Conservation (phyloP, 129 eudicot species). For the Centrapalus pauciflorus region DNA sequence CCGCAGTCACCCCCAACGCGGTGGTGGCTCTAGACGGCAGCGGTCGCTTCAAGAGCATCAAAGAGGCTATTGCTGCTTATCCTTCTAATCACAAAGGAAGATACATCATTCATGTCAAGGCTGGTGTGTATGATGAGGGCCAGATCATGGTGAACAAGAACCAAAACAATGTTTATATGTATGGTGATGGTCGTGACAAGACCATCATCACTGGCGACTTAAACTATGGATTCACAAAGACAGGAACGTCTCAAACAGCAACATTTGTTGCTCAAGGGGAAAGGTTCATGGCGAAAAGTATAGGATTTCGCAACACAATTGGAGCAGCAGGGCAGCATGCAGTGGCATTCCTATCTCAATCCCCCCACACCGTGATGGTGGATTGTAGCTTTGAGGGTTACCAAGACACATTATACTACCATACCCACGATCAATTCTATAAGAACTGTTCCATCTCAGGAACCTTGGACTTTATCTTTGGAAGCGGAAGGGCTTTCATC, state of each 20-base stretch:
- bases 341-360: conserved; percentile 38
- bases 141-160: conserved; percentile 30
- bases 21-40: conserved; percentile 67
- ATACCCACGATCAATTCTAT: conserved; percentile 44
- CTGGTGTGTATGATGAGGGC: conserved; percentile 43
- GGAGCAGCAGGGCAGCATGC: conserved; percentile 50
- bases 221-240: not conserved
- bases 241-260: conserved; percentile 23
- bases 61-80: conserved; percentile 43
- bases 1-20: conserved; percentile 31
- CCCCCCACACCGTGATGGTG: conserved; percentile 32
- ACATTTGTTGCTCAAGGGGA: conserved; percentile 31
- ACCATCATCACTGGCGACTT: conserved; percentile 40
- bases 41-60: conserved; percentile 49
- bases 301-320: conserved; percentile 40
- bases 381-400: conserved; percentile 56
- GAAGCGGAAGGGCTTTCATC: conserved; percentile 44
- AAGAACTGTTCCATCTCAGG: conserved; percentile 45
- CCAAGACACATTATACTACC: conserved; percentile 60
- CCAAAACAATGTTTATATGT: conserved; percentile 40
- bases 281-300: conserved; percentile 37
- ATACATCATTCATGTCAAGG: conserved; percentile 42
- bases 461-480: conserved; percentile 48
- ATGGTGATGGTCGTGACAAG: conserved; percentile 53
- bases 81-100: conserved; percentile 41